phyloP scores from a whole-genome alignment of 108 stramenopile species.

The Cyclotella distinguenda region DNA sequence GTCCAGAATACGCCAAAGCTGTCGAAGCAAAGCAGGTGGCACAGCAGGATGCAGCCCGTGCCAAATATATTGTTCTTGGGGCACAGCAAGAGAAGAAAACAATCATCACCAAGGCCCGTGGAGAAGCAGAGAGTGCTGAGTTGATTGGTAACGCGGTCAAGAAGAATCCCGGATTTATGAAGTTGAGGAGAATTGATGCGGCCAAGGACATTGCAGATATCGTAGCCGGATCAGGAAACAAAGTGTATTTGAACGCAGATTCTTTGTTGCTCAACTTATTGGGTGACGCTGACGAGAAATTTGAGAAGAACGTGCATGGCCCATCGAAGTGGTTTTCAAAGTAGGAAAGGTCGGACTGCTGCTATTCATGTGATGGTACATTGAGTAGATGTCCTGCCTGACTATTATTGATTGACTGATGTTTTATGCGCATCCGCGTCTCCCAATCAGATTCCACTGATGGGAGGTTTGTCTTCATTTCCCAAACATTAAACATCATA shows the following conservation, averaged over 20 bases:
- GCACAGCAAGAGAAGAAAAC: slow-evolving; percentile 97
- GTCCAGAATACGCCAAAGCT: slow-evolving; percentile 97
- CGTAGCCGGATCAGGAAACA: slow-evolving; percentile 88
- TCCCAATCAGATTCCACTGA: no score
- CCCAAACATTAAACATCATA: no score
- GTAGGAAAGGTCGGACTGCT: background rate
- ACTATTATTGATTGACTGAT: no score
- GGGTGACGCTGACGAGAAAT: slow-evolving; percentile 86
- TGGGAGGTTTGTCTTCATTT: no score
- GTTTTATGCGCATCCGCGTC: no score
- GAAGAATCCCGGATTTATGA: slow-evolving; percentile 99
- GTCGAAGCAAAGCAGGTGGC: slow-evolving; percentile 99
- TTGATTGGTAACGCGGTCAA: slow-evolving; percentile 98
- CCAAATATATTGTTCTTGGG: slow-evolving; percentile 97
- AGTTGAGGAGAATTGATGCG: slow-evolving; percentile 98
- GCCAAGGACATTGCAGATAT: slow-evolving; percentile 98
- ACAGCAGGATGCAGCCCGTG: slow-evolving; percentile 99
- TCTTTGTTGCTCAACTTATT: slow-evolving; percentile 94
- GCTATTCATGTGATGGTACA: no score
- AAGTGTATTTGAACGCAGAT: slow-evolving; percentile 97
- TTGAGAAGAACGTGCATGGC: slow-evolving; percentile 67
- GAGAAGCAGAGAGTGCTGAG: slow-evolving; percentile 97
- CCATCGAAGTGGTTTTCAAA: slow-evolving; percentile 21
- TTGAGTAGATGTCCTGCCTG: no score
- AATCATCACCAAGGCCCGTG: slow-evolving; percentile 97